Conservation (phyloP, 2,329 filamentous ascomycete genomes). For the Knoxdaviesia capensis region DNA sequence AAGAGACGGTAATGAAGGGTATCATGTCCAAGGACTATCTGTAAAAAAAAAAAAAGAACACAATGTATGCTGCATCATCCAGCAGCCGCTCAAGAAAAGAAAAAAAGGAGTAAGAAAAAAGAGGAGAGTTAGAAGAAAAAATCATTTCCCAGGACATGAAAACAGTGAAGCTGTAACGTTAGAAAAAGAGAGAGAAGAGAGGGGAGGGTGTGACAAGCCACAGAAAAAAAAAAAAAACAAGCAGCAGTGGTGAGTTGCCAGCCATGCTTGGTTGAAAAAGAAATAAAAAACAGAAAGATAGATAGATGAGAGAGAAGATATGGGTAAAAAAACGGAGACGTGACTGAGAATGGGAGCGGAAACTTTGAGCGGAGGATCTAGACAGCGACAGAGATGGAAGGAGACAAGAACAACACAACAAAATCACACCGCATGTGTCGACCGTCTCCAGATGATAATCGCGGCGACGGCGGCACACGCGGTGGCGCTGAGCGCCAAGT, state of each 20-base stretch:
- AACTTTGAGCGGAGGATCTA: slow-evolving; percentile 1
- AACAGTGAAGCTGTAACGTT: background rate
- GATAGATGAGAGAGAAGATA: background rate
- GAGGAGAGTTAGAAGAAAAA: background rate
- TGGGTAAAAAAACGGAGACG: background rate
- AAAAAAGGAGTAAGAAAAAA: background rate
- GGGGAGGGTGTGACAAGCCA: background rate
- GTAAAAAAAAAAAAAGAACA: slow-evolving; percentile 3
- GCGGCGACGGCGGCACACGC: slow-evolving; percentile 42
- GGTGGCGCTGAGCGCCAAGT: slow-evolving; percentile 63
- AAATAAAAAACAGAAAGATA: slow-evolving; percentile 1
- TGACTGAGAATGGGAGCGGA: slow-evolving; percentile 1
- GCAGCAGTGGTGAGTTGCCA: background rate
- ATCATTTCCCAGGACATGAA: background rate
- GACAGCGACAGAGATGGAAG: background rate
- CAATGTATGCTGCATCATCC: background rate
- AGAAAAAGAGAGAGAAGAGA: background rate
- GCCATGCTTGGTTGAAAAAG: background rate
- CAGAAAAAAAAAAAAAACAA: slow-evolving; percentile 1
- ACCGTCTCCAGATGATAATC: slow-evolving; percentile 43
- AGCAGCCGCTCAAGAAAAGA: background rate
- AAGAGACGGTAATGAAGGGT: slow-evolving; percentile 3
- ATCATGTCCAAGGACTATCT: slow-evolving; percentile 3
- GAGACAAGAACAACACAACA: background rate
- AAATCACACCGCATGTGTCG: slow-evolving; percentile 23